These are phyloP conservation scores for Colletotrichum sublineola DNA, from an alignment of 2,329 filamentous ascomycete genomes.

Conservation along the genomic window DNA sequence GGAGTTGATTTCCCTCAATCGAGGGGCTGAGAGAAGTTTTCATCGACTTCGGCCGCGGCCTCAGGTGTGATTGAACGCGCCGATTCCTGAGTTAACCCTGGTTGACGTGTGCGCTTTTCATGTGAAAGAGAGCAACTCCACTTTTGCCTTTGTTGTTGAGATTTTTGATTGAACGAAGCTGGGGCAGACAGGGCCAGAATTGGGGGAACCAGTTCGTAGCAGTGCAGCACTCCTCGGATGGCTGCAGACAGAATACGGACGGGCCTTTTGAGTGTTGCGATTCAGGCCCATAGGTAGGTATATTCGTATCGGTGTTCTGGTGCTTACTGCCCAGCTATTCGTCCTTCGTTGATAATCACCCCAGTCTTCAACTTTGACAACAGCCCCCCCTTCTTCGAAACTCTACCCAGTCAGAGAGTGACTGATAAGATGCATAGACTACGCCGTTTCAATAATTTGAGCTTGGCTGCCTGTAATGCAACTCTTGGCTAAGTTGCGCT, in stretches of 20 bases:
- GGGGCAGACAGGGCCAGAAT: slow-evolving; percentile 26
- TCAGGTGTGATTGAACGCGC: slow-evolving; percentile 28
- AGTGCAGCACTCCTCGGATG: slow-evolving; percentile 14
- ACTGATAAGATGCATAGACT: neutral
- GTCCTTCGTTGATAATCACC: neutral
- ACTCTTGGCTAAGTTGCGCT: neutral
- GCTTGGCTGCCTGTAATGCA: neutral
- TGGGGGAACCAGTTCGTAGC: slow-evolving; percentile 14
- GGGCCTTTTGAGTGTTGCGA: slow-evolving; percentile 6
- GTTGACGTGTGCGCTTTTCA: slow-evolving; percentile 31
- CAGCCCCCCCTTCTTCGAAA: neutral
- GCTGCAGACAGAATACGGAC: slow-evolving; percentile 1
- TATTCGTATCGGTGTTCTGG: slow-evolving; percentile 34
- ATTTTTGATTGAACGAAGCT: slow-evolving; percentile 30
- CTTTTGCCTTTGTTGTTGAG: slow-evolving; percentile 38
- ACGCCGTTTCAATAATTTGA: neutral
- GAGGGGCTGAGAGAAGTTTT: slow-evolving; percentile 6
- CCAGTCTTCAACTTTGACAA: neutral
- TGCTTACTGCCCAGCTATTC: slow-evolving; percentile 26
- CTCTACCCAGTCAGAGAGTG: neutral
- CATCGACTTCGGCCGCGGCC: slow-evolving; percentile 8
- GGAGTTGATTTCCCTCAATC: neutral
- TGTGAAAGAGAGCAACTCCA: slow-evolving; percentile 38
- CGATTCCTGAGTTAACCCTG: slow-evolving; percentile 35
- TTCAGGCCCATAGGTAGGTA: slow-evolving; percentile 11